phyloP scores from a whole-genome alignment of 2,329 filamentous ascomycete species.

The Microdochium paspali region DNA sequence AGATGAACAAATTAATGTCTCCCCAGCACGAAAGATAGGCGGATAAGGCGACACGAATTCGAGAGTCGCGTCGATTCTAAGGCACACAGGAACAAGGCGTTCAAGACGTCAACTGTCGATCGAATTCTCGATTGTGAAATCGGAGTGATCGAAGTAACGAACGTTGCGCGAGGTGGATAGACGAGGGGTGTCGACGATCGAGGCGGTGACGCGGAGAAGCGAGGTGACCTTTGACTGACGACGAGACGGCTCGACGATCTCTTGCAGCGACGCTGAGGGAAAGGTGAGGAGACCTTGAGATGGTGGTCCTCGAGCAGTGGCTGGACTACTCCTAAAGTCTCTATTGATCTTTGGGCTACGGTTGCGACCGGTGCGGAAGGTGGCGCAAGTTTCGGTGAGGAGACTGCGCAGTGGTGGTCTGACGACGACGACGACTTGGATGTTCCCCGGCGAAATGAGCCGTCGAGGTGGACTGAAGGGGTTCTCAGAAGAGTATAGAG shows the following conservation, averaged over 20 bases:
- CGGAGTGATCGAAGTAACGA: constrained; percentile 11
- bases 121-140: constrained; percentile 10
- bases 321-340: neutral
- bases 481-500: neutral
- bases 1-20: constrained; percentile 99
- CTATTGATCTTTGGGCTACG: neutral
- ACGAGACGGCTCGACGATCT: neutral
- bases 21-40: constrained; percentile 47
- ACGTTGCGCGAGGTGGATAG: constrained; percentile 17
- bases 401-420: neutral
- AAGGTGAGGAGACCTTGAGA: neutral
- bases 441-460: neutral
- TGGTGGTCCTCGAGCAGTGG: neutral
- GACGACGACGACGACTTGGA: neutral
- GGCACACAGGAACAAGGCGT: constrained; percentile 14
- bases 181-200: constrained; percentile 19
- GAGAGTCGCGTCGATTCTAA: constrained; percentile 10
- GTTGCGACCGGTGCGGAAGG: neutral
- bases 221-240: constrained; percentile 4
- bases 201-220: constrained; percentile 5
- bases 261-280: neutral
- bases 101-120: constrained; percentile 8
- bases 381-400: neutral
- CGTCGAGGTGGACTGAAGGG: neutral
- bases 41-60: neutral